Evolutionary conservation across 2,329 filamentous ascomycete species (phyloP).

Genomic region (Fusarium solani-melongenae): DNA sequence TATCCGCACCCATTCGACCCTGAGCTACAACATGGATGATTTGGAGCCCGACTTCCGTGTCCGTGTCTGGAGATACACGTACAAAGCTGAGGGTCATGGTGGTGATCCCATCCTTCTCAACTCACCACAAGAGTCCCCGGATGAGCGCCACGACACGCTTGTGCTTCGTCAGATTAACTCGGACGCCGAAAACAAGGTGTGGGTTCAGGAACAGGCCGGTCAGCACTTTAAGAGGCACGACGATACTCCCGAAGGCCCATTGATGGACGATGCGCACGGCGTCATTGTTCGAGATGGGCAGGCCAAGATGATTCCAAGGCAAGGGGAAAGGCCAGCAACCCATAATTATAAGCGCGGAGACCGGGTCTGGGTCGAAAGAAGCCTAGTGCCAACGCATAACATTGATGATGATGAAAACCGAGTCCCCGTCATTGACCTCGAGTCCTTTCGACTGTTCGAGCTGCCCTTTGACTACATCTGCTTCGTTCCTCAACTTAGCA

Average conservation of each 20-base stretch:
- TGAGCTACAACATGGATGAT: constrained; percentile 15
- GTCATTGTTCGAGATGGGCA: constrained; percentile 30
- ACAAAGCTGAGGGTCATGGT: constrained; percentile 3
- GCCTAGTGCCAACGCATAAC: constrained; percentile 8
- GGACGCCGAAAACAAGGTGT: constrained; percentile 27
- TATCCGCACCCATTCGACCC: neutral
- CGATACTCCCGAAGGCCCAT: neutral
- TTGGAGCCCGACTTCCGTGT: constrained; percentile 23
- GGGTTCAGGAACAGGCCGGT: constrained; percentile 14
- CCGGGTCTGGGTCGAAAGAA: constrained; percentile 26
- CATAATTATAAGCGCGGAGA: constrained; percentile 25
- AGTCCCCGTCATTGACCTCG: constrained; percentile 32
- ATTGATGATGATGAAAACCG: constrained; percentile 5
- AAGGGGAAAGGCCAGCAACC: constrained; percentile 1
- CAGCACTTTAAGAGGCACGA: constrained; percentile 7
- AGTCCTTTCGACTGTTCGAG: constrained; percentile 18
- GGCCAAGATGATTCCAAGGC: constrained; percentile 1
- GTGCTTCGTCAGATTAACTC: constrained; percentile 30
- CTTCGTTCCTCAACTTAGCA: constrained; percentile 26
- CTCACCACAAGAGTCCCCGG: constrained; percentile 17
- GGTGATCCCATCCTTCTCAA: constrained; percentile 17
- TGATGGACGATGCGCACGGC: constrained; percentile 31
- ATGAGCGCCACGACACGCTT: neutral
- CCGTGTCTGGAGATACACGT: constrained; percentile 29
- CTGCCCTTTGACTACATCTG: constrained; percentile 27